Base-by-base conservation (phyloP, 1,284 basidiomycete species). In the Cutaneotrichosporon mucoides region DNA sequence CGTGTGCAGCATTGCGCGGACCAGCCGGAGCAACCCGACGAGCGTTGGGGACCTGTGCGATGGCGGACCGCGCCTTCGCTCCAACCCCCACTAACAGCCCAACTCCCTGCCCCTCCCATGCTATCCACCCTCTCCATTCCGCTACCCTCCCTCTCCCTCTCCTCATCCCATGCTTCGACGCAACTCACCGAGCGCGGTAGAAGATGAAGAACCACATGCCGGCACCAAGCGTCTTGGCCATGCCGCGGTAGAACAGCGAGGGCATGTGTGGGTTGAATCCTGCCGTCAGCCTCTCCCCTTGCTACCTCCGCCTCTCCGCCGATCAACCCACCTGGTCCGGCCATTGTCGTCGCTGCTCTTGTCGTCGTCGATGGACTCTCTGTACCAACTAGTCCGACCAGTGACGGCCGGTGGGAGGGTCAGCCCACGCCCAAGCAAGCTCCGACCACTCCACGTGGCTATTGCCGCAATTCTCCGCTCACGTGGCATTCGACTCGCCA, bases 201-300 rank as follows among this genome's bases (percentile, higher is more conserved):
- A 95, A 94, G 77, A 95, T 90, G 83, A 93, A 96, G 85, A 95
- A 95, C 91, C 91, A 95, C 92, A 95, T 95, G 45, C 86, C 85
- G 42, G 91, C 92, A 59, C 92, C 92, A 59, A 95, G 82, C 54
- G 85, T 84, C 79, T 92, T 93, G 44, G 88, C 84, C 40, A 93
- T 82, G 75, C 91, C 84, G 63, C 84, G 85, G 79, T 92, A 85
- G 71, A 83, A 84, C 69, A 86, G 82, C 24, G 88, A 86, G 44
- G 90, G 89, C 43, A 91, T 82, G 76, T 91, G 90, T 44, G 90
- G 90, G 76, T 91, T 82, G 72, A 92, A 93, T 69, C 89, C 90
- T 79, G 84, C 24, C 24, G 55, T 59, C 57, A 61, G 61, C 53
- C 35, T 34, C n/a, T 9, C 33, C 43, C 7, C 49, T 15, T 15